These are phyloP conservation scores for Globisporangium ultimum DNA, from an alignment of 352 stramenopile species.

Conservation along the genomic window DNA sequence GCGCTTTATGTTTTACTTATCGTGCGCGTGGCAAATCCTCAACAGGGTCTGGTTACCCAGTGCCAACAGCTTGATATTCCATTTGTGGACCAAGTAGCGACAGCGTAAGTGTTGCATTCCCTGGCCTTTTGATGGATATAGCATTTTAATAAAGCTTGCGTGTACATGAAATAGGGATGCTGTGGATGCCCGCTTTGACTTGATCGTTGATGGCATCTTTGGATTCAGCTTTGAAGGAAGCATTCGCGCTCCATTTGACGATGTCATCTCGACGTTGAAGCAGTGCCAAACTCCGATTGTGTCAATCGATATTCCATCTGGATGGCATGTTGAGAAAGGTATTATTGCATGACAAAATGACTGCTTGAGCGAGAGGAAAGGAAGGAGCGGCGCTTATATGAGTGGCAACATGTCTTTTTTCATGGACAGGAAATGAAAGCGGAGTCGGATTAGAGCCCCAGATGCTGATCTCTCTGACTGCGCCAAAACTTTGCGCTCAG, in stretches of 20 bases:
- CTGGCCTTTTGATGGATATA: not conserved
- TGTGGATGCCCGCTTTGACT: slow-evolving; percentile 67
- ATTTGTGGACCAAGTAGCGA: slow-evolving; percentile 50
- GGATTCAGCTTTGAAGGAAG: slow-evolving; percentile 95
- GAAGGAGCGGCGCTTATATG: not conserved
- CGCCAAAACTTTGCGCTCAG: slow-evolving; percentile 93
- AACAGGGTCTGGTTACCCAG: slow-evolving; percentile 69
- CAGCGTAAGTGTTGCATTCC: slow-evolving; percentile 25
- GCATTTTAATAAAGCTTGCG: not conserved
- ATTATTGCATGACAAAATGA: slow-evolving; percentile 15
- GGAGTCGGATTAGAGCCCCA: slow-evolving; percentile 84
- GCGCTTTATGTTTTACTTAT: not conserved
- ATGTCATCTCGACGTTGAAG: slow-evolving; percentile 75
- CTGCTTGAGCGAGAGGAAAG: not conserved
- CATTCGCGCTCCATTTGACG: slow-evolving; percentile 89
- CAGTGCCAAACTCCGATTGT: slow-evolving; percentile 80
- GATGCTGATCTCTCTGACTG: slow-evolving; percentile 96
- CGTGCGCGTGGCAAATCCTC: not conserved
- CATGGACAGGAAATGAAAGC: slow-evolving; percentile 55
- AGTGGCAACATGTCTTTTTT: slow-evolving; percentile 4
- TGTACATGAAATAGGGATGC: slow-evolving; percentile 21
- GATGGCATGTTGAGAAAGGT: slow-evolving; percentile 95
- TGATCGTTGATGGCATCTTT: slow-evolving; percentile 99
- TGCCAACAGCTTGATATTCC: slow-evolving; percentile 75
- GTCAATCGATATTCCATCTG: slow-evolving; percentile 98